Evolutionary conservation across 176 grass and related monocot species (phyloP).

Genomic region (Zoysia japonica): DNA sequence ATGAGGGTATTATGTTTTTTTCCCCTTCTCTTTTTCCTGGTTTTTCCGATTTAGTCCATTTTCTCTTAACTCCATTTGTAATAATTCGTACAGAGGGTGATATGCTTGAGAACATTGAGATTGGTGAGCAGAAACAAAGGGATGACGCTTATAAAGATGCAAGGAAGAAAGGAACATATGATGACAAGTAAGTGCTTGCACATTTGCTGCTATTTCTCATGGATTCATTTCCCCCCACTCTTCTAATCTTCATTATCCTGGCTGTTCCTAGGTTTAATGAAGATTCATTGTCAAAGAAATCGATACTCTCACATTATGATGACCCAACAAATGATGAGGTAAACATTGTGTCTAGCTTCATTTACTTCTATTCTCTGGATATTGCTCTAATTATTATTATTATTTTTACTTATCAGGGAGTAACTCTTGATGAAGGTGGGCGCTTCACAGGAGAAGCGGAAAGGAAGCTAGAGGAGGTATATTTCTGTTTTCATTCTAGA

Average conservation of each 20-base stretch:
- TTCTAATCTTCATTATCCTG: conserved; percentile 15
- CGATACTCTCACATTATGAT: conserved; percentile 86
- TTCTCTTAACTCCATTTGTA: conserved; percentile 36
- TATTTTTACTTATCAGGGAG: conserved; percentile 52
- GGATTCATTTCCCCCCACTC: neutral
- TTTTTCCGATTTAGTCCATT: conserved; percentile 17
- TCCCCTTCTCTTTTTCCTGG: neutral
- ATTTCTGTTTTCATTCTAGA: neutral
- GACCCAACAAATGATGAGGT: conserved; percentile 82
- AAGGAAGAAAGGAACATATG: conserved; percentile 87
- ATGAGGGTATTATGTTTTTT: conserved; percentile 61
- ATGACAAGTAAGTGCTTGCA: conserved; percentile 65
- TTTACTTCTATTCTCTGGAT: conserved; percentile 9
- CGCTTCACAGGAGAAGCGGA: conserved; percentile 75
- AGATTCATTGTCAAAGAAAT: conserved; percentile 58
- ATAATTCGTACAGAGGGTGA: conserved; percentile 59
- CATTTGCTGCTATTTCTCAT: conserved; percentile 16
- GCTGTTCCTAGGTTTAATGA: conserved; percentile 67
- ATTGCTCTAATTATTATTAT: conserved; percentile 27
- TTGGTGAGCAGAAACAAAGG: conserved; percentile 87
- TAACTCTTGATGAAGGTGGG: conserved; percentile 81
- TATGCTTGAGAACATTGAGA: conserved; percentile 97
- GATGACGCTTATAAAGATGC: conserved; percentile 69
- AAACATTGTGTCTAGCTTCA: conserved; percentile 26
- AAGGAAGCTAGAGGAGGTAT: conserved; percentile 84